phyloP scores from a whole-genome alignment of 495 filamentous ascomycete genomes.

The Neurospora tetrasperma region DNA sequence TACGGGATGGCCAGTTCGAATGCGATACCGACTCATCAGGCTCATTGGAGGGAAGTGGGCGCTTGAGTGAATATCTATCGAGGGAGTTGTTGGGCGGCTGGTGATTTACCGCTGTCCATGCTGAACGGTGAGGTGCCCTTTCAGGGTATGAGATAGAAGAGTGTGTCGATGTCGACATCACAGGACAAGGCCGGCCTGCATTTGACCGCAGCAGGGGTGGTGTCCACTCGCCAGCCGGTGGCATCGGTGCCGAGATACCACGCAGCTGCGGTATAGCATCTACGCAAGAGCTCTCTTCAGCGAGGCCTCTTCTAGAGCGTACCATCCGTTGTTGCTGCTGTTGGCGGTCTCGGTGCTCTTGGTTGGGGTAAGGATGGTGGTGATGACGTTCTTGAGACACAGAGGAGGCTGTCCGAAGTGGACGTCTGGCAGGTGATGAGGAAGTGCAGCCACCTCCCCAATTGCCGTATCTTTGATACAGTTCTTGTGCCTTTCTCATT shows the following conservation, averaged over 20 bases:
- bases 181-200: background rate
- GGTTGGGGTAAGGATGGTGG: background rate
- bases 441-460: background rate
- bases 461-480: slow-evolving; percentile 3
- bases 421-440: background rate
- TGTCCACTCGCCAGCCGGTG: slow-evolving; percentile 20
- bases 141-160: background rate
- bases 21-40: background rate
- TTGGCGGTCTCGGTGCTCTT: slow-evolving; percentile 6
- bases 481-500: slow-evolving; percentile 40
- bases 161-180: background rate
- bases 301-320: background rate
- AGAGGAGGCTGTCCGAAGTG: slow-evolving; percentile 10
- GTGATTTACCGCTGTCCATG: slow-evolving; percentile 10
- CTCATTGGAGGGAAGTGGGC: slow-evolving; percentile 1
- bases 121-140: slow-evolving; percentile 1
- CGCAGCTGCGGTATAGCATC: slow-evolving; percentile 2
- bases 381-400: slow-evolving; percentile 1
- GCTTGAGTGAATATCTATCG: slow-evolving; percentile 1
- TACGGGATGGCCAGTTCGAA: background rate
- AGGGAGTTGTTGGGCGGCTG: slow-evolving; percentile 3
- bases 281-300: slow-evolving; percentile 19
- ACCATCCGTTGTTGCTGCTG: background rate
- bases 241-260: slow-evolving; percentile 22
- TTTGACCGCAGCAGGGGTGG: background rate